Evolutionary conservation across 2,329 filamentous ascomycete genomes (phyloP).

Genomic region (Cytospora leucostoma): DNA sequence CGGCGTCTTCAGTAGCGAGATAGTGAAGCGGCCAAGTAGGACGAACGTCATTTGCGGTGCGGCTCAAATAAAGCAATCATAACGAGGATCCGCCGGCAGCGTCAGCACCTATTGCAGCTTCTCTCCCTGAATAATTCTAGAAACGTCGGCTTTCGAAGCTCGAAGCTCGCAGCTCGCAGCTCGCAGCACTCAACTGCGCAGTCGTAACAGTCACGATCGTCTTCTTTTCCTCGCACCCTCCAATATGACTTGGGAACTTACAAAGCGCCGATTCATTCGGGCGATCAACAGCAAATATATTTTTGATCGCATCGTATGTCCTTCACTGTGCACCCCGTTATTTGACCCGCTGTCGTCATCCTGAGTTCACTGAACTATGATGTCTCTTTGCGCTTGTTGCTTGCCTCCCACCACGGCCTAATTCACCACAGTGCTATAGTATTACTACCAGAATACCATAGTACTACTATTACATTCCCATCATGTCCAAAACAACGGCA

Average conservation of each 20-base stretch:
- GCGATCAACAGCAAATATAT: slow-evolving; percentile 72
- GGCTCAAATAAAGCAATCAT: not conserved
- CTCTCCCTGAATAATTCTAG: too few species aligned
- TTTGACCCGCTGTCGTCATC: slow-evolving; percentile 24
- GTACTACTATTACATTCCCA: not conserved
- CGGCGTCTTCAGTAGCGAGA: not conserved
- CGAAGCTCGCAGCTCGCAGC: too few species aligned
- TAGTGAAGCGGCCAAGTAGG: too few species aligned
- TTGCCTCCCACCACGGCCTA: slow-evolving; percentile 2
- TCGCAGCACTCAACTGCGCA: too few species aligned
- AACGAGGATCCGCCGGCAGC: not conserved
- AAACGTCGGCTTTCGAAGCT: too few species aligned
- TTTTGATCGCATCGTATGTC: slow-evolving; percentile 70
- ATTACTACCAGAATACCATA: not conserved
- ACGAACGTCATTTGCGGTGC: too few species aligned
- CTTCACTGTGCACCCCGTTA: slow-evolving; percentile 20
- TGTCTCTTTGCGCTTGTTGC: not conserved
- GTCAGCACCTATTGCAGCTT: slow-evolving; percentile 4
- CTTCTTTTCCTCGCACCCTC: slow-evolving; percentile 7
- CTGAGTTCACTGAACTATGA: slow-evolving; percentile 10
- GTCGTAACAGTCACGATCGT: not conserved
- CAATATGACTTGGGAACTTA: slow-evolving; percentile 61
- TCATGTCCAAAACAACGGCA: slow-evolving; percentile 3
- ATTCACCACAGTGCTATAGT: not conserved
- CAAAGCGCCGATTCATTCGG: slow-evolving; percentile 62